Evolutionary conservation across 768 basidiomycete genomes (phyloP).

Genomic region (Lyophyllum shimeji): DNA sequence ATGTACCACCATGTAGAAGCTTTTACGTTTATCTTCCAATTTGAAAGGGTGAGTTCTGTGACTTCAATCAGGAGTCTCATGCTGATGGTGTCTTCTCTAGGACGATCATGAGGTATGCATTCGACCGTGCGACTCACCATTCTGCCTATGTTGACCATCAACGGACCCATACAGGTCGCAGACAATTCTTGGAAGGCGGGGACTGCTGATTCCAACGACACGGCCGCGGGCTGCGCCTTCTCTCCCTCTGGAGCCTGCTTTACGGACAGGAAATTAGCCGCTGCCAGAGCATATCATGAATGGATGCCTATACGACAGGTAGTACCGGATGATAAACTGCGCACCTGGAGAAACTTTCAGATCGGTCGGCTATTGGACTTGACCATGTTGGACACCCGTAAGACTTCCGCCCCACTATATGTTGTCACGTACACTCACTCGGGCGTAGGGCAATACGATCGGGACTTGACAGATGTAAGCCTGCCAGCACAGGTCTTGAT

Average conservation of each 20-base stretch:
- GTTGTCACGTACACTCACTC: too few species aligned
- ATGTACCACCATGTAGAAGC: background rate
- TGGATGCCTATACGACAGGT: conserved; percentile 66
- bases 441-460: conserved; percentile 47
- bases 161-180: conserved; percentile 35
- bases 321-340: conserved; percentile 49
- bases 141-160: background rate
- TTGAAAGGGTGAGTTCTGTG: conserved; percentile 20
- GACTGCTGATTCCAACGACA: conserved; percentile 55
- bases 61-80: background rate
- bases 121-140: background rate
- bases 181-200: conserved; percentile 60
- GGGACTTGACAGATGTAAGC: conserved; percentile 54
- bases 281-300: conserved; percentile 58
- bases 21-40: background rate
- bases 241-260: conserved; percentile 56
- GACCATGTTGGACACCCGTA: conserved; percentile 63
- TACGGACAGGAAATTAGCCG: conserved; percentile 58
- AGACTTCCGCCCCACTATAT: conserved; percentile 2
- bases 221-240: conserved; percentile 45
- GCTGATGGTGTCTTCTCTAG: conserved; percentile 20
- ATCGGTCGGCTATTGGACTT: conserved; percentile 62
- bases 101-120: conserved; percentile 48
- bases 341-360: conserved; percentile 65
- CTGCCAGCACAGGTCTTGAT: background rate